phyloP scores from a whole-genome alignment of 495 filamentous ascomycete genomes.

The Aspergillus saccharolyticus region DNA sequence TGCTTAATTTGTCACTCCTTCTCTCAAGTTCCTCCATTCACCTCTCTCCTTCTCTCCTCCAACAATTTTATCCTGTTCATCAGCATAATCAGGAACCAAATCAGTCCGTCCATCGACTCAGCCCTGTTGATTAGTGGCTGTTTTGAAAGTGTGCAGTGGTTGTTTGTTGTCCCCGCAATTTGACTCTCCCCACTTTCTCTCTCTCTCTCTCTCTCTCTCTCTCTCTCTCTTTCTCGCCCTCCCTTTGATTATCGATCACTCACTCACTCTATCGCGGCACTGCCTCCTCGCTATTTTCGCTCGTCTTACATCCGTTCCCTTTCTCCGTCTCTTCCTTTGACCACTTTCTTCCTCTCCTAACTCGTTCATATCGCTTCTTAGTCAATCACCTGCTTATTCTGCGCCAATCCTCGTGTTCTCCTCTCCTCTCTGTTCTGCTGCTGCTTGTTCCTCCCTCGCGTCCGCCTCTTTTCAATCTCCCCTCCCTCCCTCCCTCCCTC shows the following conservation, averaged over 20 bases:
- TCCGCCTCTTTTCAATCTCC: constrained; percentile 1
- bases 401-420: constrained; percentile 1
- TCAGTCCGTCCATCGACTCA: background rate
- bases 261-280: constrained; percentile 5
- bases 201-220: constrained; percentile 7
- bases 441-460: constrained; percentile 10
- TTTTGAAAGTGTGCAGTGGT: background rate
- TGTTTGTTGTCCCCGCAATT: constrained; percentile 3
- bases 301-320: background rate
- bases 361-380: background rate
- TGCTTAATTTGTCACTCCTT: background rate
- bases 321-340: background rate
- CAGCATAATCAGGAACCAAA: background rate
- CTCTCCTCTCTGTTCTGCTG: constrained; percentile 12
- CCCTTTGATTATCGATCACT: constrained; percentile 7
- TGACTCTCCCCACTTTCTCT: constrained; percentile 9
- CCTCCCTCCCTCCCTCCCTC: constrained; percentile 13
- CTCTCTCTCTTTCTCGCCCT: constrained; percentile 7
- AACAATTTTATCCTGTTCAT: background rate
- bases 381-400: background rate
- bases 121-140: background rate
- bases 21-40: no score
- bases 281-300: background rate
- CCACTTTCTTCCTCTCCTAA: background rate
- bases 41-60: no score